Base-by-base conservation (phyloP, 1,139 yeast species). In the Pichia sp. region DNA sequence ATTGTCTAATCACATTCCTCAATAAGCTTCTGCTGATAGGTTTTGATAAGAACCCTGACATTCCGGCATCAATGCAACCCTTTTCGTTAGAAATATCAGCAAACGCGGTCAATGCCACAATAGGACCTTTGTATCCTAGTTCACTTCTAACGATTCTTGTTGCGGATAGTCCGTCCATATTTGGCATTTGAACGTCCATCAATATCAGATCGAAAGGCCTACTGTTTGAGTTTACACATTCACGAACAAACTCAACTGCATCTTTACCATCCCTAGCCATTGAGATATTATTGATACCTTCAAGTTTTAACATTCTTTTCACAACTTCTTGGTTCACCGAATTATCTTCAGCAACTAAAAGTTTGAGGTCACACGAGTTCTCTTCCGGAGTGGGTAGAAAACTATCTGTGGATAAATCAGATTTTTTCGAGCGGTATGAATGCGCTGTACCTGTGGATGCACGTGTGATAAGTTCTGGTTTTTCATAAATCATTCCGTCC, bases 181-280 rank as follows among this genome's bases (percentile, higher is more conserved):
- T 84, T 2, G 98, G 99, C 99, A 93, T 93, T 70, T 90, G 97
- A 52, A 93, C 90, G 71, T 93, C 99, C 98, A 93, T 92, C 66
- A 93, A 87, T 7, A 93, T 81, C 53, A 93, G 72, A 64, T 88
- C 93, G 68, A 77, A 90, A 29, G 69, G 63, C n/a, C 67, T 69
- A 8, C 66, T 67, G 8, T 59, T 48, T 1, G 47, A 56, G 8
- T 10, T 50, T 10, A 59, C 47, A 16, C 71, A 70, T 42, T 76
- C 77, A 59, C 79, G 77, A 2, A 88, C 84, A 52, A 76, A 73
- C 31, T 81, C 82, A 46, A 89, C 82, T 0, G 96, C 97, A 62
- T 87, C 95, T 47, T 82, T 85, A n/a, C 99, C 99, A 69, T 92
- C 93, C 58, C 85, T 80, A 0, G 96, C 97, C 70, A 89, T 72